Evolutionary conservation across 306 rosid species (phyloP).

Genomic region (Pyrus betulifolia): DNA sequence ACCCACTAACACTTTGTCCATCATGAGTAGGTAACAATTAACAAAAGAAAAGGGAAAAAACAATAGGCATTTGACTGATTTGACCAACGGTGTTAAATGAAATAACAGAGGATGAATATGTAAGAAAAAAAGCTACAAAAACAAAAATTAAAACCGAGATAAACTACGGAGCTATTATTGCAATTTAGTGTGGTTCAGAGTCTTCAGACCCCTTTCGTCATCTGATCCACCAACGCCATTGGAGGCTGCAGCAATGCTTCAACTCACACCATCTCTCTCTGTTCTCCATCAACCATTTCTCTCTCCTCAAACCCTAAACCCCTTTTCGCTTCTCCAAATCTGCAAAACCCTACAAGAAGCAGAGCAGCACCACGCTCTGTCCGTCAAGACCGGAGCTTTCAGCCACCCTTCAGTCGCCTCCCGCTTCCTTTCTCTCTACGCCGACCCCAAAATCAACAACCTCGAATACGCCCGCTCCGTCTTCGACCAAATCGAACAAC

Average conservation of each 20-base stretch:
- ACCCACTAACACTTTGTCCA: too few relatives aligned
- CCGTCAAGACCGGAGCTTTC: conserved; percentile 38
- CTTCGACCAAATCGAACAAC: conserved; percentile 24
- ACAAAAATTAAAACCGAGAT: too few relatives aligned
- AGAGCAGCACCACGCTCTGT: conserved; percentile 32
- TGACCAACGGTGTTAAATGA: too few relatives aligned
- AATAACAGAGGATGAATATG: too few relatives aligned
- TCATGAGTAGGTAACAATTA: neutral
- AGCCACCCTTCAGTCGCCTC: conserved; percentile 31
- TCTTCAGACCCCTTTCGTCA: neutral
- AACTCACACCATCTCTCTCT: conserved; percentile 12
- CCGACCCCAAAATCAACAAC: conserved; percentile 37
- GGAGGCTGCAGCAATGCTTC: conserved; percentile 11
- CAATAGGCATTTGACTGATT: neutral
- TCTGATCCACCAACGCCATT: neutral
- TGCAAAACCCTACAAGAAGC: conserved; percentile 28
- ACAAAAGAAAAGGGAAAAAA: neutral
- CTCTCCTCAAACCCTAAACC: conserved; percentile 10
- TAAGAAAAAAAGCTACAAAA: too few relatives aligned
- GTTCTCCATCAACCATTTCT: neutral
- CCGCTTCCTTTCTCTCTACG: conserved; percentile 40
- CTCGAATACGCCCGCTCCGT: conserved; percentile 35
- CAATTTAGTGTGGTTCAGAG: neutral
- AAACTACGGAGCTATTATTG: too few relatives aligned
- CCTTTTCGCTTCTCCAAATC: conserved; percentile 9